Percentiles rank a stretch among this genome's conserved stretches.
These are phyloP conservation scores for Populus euphratica DNA, from an alignment of 345 rosid species.

Conservation along the genomic window DNA sequence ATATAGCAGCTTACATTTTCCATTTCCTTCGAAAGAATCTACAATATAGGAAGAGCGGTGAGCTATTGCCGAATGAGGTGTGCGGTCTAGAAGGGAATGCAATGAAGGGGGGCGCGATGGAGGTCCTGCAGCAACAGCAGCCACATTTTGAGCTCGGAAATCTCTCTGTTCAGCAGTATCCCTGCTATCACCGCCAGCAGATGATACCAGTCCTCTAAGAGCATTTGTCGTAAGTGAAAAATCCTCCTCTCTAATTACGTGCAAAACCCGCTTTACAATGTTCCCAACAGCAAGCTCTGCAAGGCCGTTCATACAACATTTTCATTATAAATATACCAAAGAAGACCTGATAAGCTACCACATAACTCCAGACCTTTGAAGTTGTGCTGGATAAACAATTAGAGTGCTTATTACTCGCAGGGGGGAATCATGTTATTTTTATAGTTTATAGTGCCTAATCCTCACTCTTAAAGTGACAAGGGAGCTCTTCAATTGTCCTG, in stretches of 20 bases:
- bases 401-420: too few relatives aligned
- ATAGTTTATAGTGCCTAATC: too few relatives aligned
- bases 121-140: constrained; percentile 76
- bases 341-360: not conserved
- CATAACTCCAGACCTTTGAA: too few relatives aligned
- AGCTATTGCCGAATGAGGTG: constrained; percentile 52
- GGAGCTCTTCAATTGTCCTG: too few relatives aligned
- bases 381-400: too few relatives aligned
- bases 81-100: constrained; percentile 70
- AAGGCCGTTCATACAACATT: constrained; percentile 1
- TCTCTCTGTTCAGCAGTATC: constrained; percentile 34
- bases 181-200: constrained; percentile 58
- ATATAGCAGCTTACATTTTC: constrained; percentile 43
- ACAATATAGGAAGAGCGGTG: constrained; percentile 5
- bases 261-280: constrained; percentile 80
- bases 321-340: not conserved
- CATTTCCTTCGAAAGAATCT: constrained; percentile 18
- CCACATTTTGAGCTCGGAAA: constrained; percentile 47
- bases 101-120: constrained; percentile 70
- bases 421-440: too few relatives aligned
- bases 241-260: constrained; percentile 86
- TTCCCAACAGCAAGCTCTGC: constrained; percentile 95
- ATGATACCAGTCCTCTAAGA: constrained; percentile 49
- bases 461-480: too few relatives aligned
- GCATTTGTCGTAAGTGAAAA: constrained; percentile 62